Evolutionary conservation across 2,329 filamentous ascomycete genomes (phyloP), one percentile per base, ranked within the genome.

Genomic region (Fusarium sarcochroum): DNA sequence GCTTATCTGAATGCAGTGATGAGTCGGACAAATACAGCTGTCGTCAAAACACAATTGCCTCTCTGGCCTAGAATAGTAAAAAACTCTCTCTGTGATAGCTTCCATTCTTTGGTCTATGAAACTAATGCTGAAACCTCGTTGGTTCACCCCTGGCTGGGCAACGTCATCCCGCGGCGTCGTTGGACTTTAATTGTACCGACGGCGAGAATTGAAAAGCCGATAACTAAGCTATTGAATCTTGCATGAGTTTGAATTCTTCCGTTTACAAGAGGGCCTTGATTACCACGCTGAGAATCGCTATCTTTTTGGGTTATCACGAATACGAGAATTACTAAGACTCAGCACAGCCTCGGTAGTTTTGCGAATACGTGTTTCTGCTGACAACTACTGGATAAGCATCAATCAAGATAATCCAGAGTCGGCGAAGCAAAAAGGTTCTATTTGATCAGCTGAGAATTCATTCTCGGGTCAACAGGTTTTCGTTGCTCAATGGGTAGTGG

Each of bases 121-220:
- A 63, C 58, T 20, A 58, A 63, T 50, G 13, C 51, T 58, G 61
- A 59, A 65, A 65, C 60, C 27, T 52, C 21, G 51, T 47, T 64
- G 52, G 45, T 32, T 50, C 40, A 37, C 25, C 59, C 61, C 46
- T 63, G 54, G 30, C 35, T 42, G 27, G 20, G 14, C 18, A 62
- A 55, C 47, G 58, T 55, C 58, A 63, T 63, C 47, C 59, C 58
- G 25, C 27, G 47, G 58, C 25, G 8, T 37, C 35, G 30, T 13
- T 57, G 47, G 32, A 34, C 30, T 35, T 44, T 38, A 64, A 42
- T 59, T 34, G 20, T 17, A 21, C 60, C 60, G 52, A 59, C 45
- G 61, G 60, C 21, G 14, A 40, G 35, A 64, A 40, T 51, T 32
- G 25, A 34, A 42, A 41, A 23, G 8, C 40, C 40, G 40, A 40